A percentile compares a stretch with the other conserved stretches of the same genome.
Evolutionary conservation across 345 rosid genomes (phyloP).

Genomic region (Syzygium grande): DNA sequence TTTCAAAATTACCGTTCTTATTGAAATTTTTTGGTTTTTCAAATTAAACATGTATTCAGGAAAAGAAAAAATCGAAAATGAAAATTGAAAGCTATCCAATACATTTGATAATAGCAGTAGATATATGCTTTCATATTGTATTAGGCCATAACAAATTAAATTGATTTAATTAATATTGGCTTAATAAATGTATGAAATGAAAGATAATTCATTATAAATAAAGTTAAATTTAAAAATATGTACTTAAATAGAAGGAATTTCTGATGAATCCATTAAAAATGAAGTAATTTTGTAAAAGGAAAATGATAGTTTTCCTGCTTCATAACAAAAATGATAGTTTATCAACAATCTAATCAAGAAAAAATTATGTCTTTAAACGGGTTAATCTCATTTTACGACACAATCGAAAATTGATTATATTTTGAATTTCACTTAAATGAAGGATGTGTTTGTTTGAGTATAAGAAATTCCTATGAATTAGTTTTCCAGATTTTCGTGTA

Average conservation of each 20-base stretch:
- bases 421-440: not conserved
- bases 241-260: not conserved
- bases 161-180: not conserved
- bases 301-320: not conserved
- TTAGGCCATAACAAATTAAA: not conserved
- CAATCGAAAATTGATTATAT: not conserved
- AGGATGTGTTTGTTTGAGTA: no score
- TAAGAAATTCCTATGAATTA: no score
- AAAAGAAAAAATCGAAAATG: not conserved
- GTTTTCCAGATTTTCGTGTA: not conserved
- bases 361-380: not conserved
- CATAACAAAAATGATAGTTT: not conserved
- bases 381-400: not conserved
- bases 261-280: not conserved
- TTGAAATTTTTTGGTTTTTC: not conserved
- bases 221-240: not conserved
- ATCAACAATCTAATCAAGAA: not conserved
- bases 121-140: not conserved
- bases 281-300: not conserved
- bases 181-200: not conserved
- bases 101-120: not conserved
- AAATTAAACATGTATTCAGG: not conserved
- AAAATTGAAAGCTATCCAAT: not conserved
- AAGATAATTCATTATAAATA: not conserved
- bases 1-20: not conserved